Evolutionary conservation across 2,329 filamentous ascomycete species (phyloP).

Genomic region (Ascochyta rabiei): DNA sequence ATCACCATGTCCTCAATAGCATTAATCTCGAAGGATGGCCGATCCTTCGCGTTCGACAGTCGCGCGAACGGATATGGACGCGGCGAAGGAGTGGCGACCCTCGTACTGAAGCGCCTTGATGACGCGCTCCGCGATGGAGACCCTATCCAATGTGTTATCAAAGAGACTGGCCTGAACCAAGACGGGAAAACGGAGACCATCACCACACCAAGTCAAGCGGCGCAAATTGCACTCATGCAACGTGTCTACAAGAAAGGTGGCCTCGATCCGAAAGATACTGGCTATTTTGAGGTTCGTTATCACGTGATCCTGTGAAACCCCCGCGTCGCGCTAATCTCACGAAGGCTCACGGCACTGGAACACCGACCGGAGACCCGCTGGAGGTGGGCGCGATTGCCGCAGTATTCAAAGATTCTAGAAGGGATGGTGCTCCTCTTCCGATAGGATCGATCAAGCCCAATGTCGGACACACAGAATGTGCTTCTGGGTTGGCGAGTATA

Average conservation of each 20-base stretch:
- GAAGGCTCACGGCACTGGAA: constrained; percentile 59
- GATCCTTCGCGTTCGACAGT: constrained; percentile 33
- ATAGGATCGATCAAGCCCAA: constrained; percentile 39
- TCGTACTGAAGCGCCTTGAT: constrained; percentile 36
- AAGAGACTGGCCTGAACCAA: constrained; percentile 30
- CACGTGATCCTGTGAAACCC: too few relatives aligned
- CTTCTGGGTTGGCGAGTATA: constrained; percentile 31
- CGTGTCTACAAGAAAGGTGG: constrained; percentile 28
- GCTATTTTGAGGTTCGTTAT: constrained; percentile 37
- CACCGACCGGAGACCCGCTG: constrained; percentile 50
- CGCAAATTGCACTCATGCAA: constrained; percentile 37
- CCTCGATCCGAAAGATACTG: constrained; percentile 30
- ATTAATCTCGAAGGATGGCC: too few relatives aligned
- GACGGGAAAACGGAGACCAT: constrained; percentile 19
- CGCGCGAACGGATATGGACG: constrained; percentile 36
- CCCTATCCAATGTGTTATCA: constrained; percentile 35
- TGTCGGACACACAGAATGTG: constrained; percentile 40
- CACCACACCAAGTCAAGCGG: constrained; percentile 49
- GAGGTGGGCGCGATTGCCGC: constrained; percentile 24
- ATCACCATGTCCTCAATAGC: background rate
- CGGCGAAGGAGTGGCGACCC: constrained; percentile 35
- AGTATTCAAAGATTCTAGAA: constrained; percentile 13
- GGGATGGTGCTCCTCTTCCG: background rate
- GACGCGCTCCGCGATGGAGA: constrained; percentile 36
- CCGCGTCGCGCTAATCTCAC: too few relatives aligned